Base-by-base conservation (phyloP, 352 stramenopile genomes). In the Pythium oligandrum region DNA sequence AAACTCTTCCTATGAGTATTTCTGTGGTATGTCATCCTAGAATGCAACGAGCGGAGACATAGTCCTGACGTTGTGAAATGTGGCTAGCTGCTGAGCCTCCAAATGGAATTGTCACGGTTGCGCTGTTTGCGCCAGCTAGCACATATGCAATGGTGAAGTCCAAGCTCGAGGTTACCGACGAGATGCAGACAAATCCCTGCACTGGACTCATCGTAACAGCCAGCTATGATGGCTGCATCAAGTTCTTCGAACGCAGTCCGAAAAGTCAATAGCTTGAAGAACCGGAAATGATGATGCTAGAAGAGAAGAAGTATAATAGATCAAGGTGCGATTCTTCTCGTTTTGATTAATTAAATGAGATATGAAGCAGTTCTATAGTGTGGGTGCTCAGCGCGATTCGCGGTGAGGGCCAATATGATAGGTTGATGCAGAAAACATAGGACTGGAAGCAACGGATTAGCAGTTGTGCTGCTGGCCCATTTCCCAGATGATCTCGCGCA, bases 181-280 rank as follows among this genome's bases (percentile, higher is more conserved):
- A 88, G 44, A 74, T 72, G 40, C 71, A 83, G 34, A 69, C 71
- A 12, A 86, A 89, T 52, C 71, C 79, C 12, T 93, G 82, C 66
- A 90, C 78, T 17, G 79, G 82, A 30, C 61, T 89, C 38, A 86
- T 93, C 51, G 82, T 90, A 36, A 86, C 78, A 4, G 82, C 82
- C n/a, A 93, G 73, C 59, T 93, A 93, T 55, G 78, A 93, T 55
- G 82, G 82, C 35, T 88, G 78, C 69, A 93, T 93, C 55, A 88
- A 88, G 62, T 86, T 86, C 59, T 86, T 88, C 53, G 78, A 86
- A 48, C 61, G 75, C 34, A 68, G 71, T 36, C 51, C 49, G 10
- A 84, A 80, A 61, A 43, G 49, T 26, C 17, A 26, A 26, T 26
- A 26, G 17, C 17, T 26, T 26, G 17, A 26, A 26, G 17, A 26